phyloP scores from a whole-genome alignment of 169 alveolate genomes.

The Pseudocohnilembus persalinus region DNA sequence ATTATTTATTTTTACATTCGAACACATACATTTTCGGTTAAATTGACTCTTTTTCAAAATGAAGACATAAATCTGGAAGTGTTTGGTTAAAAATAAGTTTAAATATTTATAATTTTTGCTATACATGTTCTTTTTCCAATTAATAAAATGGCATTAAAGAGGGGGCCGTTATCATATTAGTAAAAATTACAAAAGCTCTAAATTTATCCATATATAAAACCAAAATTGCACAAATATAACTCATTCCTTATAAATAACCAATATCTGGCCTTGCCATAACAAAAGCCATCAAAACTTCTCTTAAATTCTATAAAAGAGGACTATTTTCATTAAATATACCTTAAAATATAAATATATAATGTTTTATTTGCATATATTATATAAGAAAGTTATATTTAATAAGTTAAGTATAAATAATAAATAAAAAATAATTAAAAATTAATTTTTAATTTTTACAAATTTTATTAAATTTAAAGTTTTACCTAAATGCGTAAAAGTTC shows the following conservation, averaged over 20 bases:
- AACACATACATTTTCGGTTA: conserved; percentile 62
- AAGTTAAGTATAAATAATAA: too few relatives aligned
- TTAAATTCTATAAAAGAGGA: conserved; percentile 54
- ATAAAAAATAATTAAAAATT: too few relatives aligned
- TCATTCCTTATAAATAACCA: conserved; percentile 84
- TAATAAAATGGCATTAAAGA: conserved; percentile 71
- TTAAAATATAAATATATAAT: not conserved
- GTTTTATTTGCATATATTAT: too few relatives aligned
- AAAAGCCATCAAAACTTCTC: conserved; percentile 73
- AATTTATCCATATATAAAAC: conserved; percentile 70
- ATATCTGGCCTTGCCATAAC: conserved; percentile 77
- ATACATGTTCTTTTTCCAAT: conserved; percentile 60
- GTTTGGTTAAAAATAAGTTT: conserved; percentile 59
- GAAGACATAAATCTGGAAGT: conserved; percentile 70
- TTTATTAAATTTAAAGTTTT: conserved; percentile 69
- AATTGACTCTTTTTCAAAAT: conserved; percentile 65
- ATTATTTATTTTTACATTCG: conserved; percentile 59
- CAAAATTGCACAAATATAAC: conserved; percentile 72
- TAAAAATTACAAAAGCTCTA: conserved; percentile 63
- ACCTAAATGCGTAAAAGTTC: conserved; percentile 22
- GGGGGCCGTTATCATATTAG: conserved; percentile 65
- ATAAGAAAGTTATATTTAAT: too few relatives aligned
- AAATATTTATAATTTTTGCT: conserved; percentile 62
- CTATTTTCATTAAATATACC: conserved; percentile 67
- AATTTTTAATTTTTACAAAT: conserved; percentile 62